Evolutionary conservation across 208 protist species (phyloP), one percentile per base, ranked within the genome.

Genomic region (Crithidia brevicula): DNA sequence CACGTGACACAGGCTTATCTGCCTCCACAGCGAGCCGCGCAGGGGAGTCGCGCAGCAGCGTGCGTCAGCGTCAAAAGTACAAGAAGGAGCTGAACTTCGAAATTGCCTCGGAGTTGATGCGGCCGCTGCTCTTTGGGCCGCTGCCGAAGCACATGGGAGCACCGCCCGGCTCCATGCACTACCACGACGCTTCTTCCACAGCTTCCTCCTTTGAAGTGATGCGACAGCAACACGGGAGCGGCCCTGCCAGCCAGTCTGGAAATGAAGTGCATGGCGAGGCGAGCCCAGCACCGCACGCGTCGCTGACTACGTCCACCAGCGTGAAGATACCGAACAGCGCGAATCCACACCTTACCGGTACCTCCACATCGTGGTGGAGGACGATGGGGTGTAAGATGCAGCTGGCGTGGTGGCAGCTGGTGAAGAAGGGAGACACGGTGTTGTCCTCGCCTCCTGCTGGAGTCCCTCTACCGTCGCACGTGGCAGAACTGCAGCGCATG

Each of bases 81-180:
- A 49, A 45, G 10, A 40, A 70, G 33, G 22, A 36, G 6, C 30
- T 82, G 31, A 67, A 20, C 22, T 77, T 73, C 27, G 50, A 60
- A 4, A 16, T 83, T 18, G n/a, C 53, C 15, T 83, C 77, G 4
- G 59, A 62, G 31, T 30, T 72, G 34, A 38, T 83, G 33, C 67
- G 50, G n/a, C 50, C 59, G 3, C 42, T 79, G 15, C 53, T 83
- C 6, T 64, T 60, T 13, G 67, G 77, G 5, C 66, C 72, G 18
- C 42, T 79, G 15, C 77, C 77, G 9, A 38, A 8, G 25, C 77
- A 79, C 31, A 28, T 70, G 13, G 61, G 56, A 27, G 66, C 67
- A 16, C 67, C 72, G 1, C 77, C 77, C 8, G 77, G 72, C 23
- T 75, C 72, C 23, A 79, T 46, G 9, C 62, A 66, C 53, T 54